phyloP scores from a whole-genome alignment of 148 eudicot genomes.

The Polygonum aviculare region DNA sequence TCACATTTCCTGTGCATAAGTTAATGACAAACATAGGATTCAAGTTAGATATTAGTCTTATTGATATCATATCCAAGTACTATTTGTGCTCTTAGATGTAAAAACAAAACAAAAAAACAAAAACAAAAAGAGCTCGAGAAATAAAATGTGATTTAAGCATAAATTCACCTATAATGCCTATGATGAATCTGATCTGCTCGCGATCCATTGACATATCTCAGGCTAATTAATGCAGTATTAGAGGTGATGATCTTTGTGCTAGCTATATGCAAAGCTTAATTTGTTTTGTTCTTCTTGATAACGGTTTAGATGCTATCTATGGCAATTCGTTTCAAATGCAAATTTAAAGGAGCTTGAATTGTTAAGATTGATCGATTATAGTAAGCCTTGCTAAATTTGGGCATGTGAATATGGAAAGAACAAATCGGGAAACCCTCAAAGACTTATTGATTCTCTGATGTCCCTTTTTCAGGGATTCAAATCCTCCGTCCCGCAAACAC shows the following conservation, averaged over 20 bases:
- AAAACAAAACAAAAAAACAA: not conserved
- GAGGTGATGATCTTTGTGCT: not conserved
- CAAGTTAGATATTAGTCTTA: not conserved
- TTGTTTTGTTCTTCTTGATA: not conserved
- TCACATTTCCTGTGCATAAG: constrained; percentile 4
- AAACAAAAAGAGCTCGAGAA: not conserved
- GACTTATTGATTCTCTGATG: not conserved
- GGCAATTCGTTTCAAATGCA: not conserved
- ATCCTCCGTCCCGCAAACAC: too few species aligned
- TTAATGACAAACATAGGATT: not conserved
- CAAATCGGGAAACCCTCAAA: not conserved
- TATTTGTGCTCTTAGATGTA: not conserved
- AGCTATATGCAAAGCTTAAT: not conserved
- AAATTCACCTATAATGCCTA: constrained; percentile 1
- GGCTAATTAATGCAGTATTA: not conserved
- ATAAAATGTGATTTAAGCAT: not conserved
- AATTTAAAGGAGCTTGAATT: not conserved
- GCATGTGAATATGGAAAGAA: not conserved
- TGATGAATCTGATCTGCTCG: not conserved
- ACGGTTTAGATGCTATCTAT: not conserved
- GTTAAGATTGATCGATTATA: not conserved
- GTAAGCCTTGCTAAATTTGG: not conserved
- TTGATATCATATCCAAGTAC: not conserved
- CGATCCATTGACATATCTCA: not conserved
- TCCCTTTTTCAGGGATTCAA: not conserved